phyloP scores from a whole-genome alignment of 768 basidiomycete species.

The Mycena leptocephala region DNA sequence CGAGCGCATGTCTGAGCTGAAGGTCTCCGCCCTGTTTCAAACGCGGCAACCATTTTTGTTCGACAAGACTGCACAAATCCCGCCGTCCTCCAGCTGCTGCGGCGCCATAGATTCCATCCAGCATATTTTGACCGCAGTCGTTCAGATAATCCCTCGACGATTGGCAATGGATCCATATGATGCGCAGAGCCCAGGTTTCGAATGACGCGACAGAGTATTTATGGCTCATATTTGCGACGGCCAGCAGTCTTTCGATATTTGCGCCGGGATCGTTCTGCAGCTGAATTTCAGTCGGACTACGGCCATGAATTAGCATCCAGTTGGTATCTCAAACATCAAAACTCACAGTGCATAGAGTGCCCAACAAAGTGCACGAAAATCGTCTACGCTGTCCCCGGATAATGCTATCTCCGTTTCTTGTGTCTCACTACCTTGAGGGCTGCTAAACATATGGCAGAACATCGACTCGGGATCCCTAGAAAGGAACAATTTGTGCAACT shows the following conservation, averaged over 20 bases:
- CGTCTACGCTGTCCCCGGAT: background rate
- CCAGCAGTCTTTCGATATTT: background rate
- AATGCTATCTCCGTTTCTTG: background rate
- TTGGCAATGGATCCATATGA: conserved; percentile 1
- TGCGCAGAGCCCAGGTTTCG: conserved; percentile 15
- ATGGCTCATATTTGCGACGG: background rate
- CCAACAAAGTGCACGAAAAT: conserved; percentile 21
- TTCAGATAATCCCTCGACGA: background rate
- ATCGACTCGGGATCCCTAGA: conserved; percentile 11
- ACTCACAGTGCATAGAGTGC: background rate
- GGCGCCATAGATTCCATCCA: background rate
- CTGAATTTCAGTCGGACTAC: conserved; percentile 13
- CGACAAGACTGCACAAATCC: too few relatives aligned
- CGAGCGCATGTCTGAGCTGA: too few relatives aligned
- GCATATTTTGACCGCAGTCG: background rate
- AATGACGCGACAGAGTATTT: conserved; percentile 9
- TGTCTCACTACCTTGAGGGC: background rate
- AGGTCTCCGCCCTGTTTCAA: too few relatives aligned
- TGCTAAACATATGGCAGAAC: conserved; percentile 10
- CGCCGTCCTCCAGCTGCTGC: too few relatives aligned
- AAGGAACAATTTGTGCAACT: background rate
- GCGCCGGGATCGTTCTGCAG: background rate
- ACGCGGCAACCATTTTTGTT: too few relatives aligned
- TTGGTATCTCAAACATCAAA: background rate
- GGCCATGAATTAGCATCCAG: too few relatives aligned